Conservation (phyloP, 768 basidiomycete species). For the Leccinum imitatum region DNA sequence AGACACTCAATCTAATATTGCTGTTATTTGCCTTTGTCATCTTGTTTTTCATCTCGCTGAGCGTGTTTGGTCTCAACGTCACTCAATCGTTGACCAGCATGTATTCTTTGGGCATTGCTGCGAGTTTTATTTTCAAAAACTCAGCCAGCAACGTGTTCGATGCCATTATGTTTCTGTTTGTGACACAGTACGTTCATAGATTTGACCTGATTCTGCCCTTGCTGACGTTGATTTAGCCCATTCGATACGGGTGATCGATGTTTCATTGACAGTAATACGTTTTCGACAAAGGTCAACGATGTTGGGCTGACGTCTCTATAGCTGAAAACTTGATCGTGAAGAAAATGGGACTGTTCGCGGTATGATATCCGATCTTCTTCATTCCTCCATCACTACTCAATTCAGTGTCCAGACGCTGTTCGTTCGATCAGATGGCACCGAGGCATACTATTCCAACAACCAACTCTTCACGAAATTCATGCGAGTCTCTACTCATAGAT, state of each 20-base stretch:
- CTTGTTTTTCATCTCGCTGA: slow-evolving; percentile 71
- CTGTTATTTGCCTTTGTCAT: slow-evolving; percentile 61
- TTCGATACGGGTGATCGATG: slow-evolving; percentile 84
- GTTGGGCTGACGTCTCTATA: slow-evolving; percentile 24
- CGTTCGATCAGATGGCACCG: slow-evolving; percentile 67
- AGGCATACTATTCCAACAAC: slow-evolving; percentile 82
- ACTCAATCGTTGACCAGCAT: slow-evolving; percentile 67
- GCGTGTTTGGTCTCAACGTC: slow-evolving; percentile 68
- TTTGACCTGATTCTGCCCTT: not conserved
- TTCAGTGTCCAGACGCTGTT: slow-evolving; percentile 55
- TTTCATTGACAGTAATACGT: slow-evolving; percentile 58
- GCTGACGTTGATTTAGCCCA: slow-evolving; percentile 43
- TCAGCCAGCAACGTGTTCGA: slow-evolving; percentile 73
- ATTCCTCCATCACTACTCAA: slow-evolving; percentile 1
- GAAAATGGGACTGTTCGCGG: slow-evolving; percentile 77
- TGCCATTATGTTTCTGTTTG: slow-evolving; percentile 79
- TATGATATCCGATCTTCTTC: slow-evolving; percentile 26
- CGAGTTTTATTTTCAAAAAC: slow-evolving; percentile 80
- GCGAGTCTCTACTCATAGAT: slow-evolving; percentile 36
- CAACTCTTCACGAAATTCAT: slow-evolving; percentile 75
- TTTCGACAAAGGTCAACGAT: not conserved
- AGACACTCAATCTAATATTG: slow-evolving; percentile 62
- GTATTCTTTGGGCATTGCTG: slow-evolving; percentile 70
- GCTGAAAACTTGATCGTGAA: slow-evolving; percentile 74
- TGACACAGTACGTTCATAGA: slow-evolving; percentile 66